phyloP scores from a whole-genome alignment of 768 basidiomycete species.

The Pholiota microspora region DNA sequence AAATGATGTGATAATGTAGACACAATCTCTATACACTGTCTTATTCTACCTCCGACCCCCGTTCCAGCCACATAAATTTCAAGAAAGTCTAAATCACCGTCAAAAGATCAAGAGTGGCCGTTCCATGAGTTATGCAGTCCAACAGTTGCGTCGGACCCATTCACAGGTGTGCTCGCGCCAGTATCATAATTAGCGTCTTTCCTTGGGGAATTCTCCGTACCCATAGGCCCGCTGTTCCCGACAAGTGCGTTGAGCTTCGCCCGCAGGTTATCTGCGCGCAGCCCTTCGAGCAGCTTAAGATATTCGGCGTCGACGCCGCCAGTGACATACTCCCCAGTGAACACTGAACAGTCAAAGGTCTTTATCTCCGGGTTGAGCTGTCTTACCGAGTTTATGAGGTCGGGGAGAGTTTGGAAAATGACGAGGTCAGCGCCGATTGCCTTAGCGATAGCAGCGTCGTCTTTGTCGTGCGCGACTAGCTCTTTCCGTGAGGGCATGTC shows the following conservation, averaged over 20 bases:
- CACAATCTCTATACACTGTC: background rate
- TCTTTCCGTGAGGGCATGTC: constrained; percentile 98
- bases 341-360: constrained; percentile 94
- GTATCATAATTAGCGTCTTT: constrained; percentile 16
- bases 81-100: background rate
- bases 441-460: constrained; percentile 41
- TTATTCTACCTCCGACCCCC: background rate
- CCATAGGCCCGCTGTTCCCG: constrained; percentile 29
- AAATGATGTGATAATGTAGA: constrained; percentile 15
- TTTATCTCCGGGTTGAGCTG: constrained; percentile 77
- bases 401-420: constrained; percentile 90
- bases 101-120: constrained; percentile 15
- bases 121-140: constrained; percentile 78
- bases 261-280: constrained; percentile 83
- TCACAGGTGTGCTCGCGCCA: constrained; percentile 43
- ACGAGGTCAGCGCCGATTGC: constrained; percentile 91
- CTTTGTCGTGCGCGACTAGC: constrained; percentile 83
- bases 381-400: constrained; percentile 83
- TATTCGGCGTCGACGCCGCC: constrained; percentile 88
- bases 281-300: constrained; percentile 65
- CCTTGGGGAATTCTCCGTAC: constrained; percentile 8
- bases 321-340: constrained; percentile 95
- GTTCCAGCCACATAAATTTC: background rate
- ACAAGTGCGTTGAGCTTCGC: constrained; percentile 42
- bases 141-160: constrained; percentile 72